Base-by-base conservation (phyloP, 2,329 filamentous ascomycete genomes). In the Alternaria alternata region DNA sequence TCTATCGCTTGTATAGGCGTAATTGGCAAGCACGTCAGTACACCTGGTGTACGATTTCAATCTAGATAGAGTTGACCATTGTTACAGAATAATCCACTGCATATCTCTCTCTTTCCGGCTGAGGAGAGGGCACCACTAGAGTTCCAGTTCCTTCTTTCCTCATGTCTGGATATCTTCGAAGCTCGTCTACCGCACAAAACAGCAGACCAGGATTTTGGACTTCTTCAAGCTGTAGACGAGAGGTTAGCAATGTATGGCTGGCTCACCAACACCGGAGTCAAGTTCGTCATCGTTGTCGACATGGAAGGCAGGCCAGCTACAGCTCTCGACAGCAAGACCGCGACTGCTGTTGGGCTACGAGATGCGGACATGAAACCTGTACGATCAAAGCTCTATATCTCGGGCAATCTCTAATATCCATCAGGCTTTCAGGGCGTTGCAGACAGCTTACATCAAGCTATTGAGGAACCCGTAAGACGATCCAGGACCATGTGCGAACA, bases 211-310 rank as follows among this genome's bases (percentile, higher is more conserved):
- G 94, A 98, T 77, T 90, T 95, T 67, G 94, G 95, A 30, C 87
- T 98, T 12, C 86, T 99, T 51, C 94, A 98, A 81, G 93, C 94
- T 60, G 86, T 98, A 61, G 95, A 98, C 81, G 94, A 99, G 81
- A 88, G 94, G 26, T 86, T 98, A 47, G 93, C 94, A 36, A 91
- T 93, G 68, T 99, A 98, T 82, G 95, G 95, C 72, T 97, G 92
- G 88, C 87, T 98, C 79, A 97, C 95, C 57, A 98, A 97, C 80
- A 98, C 95, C 26, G 93, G 93, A 41, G 88, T 97, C 65, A 94
- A 94, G 76, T 89, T 99, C 74, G 89, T 98, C 34, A 90, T 93
- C 64, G 88, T 97, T 4, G 90, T 98, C 30, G 94, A 99, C 80
- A 93, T 96, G 87, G 88, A 93, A 68, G 94, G 93, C 1, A 84